phyloP scores from a whole-genome alignment of 441 rosid genomes.

The Euphorbia schlechtendalii region DNA sequence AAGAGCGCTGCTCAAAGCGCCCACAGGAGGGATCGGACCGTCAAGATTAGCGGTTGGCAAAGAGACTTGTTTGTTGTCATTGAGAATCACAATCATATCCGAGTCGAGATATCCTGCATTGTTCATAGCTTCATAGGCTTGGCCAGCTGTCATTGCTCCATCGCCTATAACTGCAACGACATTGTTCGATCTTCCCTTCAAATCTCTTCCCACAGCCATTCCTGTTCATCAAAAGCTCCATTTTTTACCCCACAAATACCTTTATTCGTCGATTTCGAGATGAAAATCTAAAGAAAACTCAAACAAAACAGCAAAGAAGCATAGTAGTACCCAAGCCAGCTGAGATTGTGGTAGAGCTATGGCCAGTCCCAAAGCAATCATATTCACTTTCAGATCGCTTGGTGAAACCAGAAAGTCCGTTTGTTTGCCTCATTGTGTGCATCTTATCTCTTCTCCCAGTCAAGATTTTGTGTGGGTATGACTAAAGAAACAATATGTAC shows the following conservation, averaged over 20 bases:
- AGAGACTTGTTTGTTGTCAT: conserved; percentile 48
- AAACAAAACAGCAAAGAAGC: too few relatives aligned
- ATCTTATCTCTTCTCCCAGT: conserved; percentile 41
- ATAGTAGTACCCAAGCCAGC: conserved; percentile 26
- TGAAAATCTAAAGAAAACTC: too few relatives aligned
- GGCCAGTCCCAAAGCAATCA: conserved; percentile 50
- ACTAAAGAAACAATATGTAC: conserved; percentile 18
- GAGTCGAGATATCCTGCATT: conserved; percentile 46
- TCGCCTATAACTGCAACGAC: conserved; percentile 51
- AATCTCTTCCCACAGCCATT: conserved; percentile 49
- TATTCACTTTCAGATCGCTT: conserved; percentile 42
- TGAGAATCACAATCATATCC: conserved; percentile 39
- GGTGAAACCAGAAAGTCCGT: conserved; percentile 41
- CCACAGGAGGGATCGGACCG: conserved; percentile 48
- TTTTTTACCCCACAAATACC: too few relatives aligned
- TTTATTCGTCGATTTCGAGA: too few relatives aligned
- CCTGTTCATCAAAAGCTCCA: conserved; percentile 11
- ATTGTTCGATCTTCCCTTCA: conserved; percentile 33
- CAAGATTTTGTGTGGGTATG: conserved; percentile 46
- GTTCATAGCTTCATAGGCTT: conserved; percentile 51
- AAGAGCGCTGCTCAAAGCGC: conserved; percentile 40
- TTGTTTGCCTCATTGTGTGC: conserved; percentile 37
- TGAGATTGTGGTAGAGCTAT: conserved; percentile 52
- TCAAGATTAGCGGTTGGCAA: conserved; percentile 50
- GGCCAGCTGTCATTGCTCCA: conserved; percentile 55